phyloP scores from a whole-genome alignment of 1,284 basidiomycete species.

The Hemileia vastatrix region DNA sequence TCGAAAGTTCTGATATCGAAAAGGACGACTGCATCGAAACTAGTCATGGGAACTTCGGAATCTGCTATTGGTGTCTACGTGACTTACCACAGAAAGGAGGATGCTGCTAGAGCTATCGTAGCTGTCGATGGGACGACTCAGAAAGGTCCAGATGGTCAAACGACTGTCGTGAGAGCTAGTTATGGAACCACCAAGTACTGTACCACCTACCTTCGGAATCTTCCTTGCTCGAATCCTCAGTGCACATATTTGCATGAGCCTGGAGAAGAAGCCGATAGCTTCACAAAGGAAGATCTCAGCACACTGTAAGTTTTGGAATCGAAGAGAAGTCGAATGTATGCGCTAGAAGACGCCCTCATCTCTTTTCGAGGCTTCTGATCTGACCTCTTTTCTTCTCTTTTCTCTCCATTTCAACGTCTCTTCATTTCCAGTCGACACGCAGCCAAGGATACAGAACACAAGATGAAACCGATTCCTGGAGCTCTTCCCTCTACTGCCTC shows the following conservation, averaged over 20 bases:
- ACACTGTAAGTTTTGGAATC: too few relatives aligned
- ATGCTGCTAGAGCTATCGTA: constrained; percentile 83
- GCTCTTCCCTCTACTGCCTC: constrained; percentile 5
- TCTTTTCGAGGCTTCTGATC: too few relatives aligned
- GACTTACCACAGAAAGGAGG: constrained; percentile 86
- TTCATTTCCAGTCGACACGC: constrained; percentile 31
- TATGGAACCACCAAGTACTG: constrained; percentile 97
- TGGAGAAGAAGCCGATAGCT: constrained; percentile 95
- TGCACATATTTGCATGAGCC: constrained; percentile 96
- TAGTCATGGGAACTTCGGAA: constrained; percentile 51
- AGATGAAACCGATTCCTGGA: constrained; percentile 31
- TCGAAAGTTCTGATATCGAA: constrained; percentile 88
- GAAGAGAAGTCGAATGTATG: too few relatives aligned
- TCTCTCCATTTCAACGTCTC: constrained; percentile 11
- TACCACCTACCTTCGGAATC: constrained; percentile 81
- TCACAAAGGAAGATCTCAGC: too few relatives aligned
- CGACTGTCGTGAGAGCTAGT: constrained; percentile 76
- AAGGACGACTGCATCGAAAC: constrained; percentile 60
- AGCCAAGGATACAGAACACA: constrained; percentile 41
- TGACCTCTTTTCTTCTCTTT: too few relatives aligned
- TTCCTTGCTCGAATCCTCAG: constrained; percentile 70
- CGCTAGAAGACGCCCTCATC: too few relatives aligned
- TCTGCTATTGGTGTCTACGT: constrained; percentile 89
- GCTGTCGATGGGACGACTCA: constrained; percentile 81
- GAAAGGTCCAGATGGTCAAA: constrained; percentile 37